These are phyloP conservation scores for Elsinoe batatas DNA, from an alignment of 2,329 filamentous ascomycete species.

Conservation along the genomic window DNA sequence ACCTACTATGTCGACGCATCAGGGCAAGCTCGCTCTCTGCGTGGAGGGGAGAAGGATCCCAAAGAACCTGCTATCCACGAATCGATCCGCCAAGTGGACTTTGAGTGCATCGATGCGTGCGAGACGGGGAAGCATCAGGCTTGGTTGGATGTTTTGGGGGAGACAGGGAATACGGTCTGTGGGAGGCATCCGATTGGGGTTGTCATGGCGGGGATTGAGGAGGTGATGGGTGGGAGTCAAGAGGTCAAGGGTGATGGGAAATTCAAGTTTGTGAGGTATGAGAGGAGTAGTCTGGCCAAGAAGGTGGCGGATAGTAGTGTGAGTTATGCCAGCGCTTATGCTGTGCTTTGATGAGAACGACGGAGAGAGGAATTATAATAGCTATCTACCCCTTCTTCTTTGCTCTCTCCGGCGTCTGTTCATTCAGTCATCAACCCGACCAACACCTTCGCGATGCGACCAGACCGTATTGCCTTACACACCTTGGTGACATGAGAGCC, in stretches of 20 bases:
- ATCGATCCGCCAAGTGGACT: conserved; percentile 71
- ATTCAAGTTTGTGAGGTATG: conserved; percentile 78
- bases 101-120: conserved; percentile 74
- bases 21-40: conserved; percentile 34
- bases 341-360: conserved; percentile 46
- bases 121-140: conserved; percentile 60
- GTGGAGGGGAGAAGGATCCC: conserved; percentile 34
- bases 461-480: too few species aligned
- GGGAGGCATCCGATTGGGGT: conserved; percentile 92
- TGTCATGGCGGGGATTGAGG: conserved; percentile 77
- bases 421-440: too few species aligned
- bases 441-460: too few species aligned
- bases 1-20: conserved; percentile 58
- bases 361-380: neutral
- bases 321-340: conserved; percentile 90
- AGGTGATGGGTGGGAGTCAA: conserved; percentile 32
- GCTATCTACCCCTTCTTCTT: too few species aligned
- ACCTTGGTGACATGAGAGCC: too few species aligned
- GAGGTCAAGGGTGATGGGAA: conserved; percentile 17
- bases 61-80: conserved; percentile 59
- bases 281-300: conserved; percentile 68
- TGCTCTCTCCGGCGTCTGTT: too few species aligned
- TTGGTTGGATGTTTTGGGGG: conserved; percentile 59
- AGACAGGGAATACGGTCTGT: conserved; percentile 85
- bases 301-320: conserved; percentile 69